These are phyloP conservation scores for Epicoccum nigrum DNA, from an alignment of 2,329 filamentous ascomycete species.

Conservation along the genomic window DNA sequence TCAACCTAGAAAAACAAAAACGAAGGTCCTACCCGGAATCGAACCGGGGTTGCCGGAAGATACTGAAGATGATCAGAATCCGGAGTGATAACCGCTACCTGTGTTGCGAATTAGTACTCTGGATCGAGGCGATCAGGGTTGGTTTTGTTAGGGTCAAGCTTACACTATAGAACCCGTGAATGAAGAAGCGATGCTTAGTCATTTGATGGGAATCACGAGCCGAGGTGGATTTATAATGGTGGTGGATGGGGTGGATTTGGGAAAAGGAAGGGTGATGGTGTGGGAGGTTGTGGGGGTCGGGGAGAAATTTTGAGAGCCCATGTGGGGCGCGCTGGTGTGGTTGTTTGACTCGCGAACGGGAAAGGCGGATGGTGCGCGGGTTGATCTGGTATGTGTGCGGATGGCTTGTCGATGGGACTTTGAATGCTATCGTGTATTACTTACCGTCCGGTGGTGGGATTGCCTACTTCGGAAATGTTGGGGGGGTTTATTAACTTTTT, in stretches of 20 bases:
- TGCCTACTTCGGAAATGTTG: too few relatives aligned
- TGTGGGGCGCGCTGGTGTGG: background rate
- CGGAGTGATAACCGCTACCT: slow-evolving; percentile 16
- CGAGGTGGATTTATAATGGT: background rate
- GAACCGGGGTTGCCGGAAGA: slow-evolving; percentile 15
- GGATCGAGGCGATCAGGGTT: slow-evolving; percentile 7
- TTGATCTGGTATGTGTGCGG: too few relatives aligned
- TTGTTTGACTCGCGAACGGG: too few relatives aligned
- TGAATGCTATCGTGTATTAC: too few relatives aligned
- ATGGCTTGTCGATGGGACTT: too few relatives aligned
- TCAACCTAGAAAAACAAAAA: background rate
- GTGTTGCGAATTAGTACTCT: background rate
- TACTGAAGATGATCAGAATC: slow-evolving; percentile 8
- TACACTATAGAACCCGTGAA: slow-evolving; percentile 8
- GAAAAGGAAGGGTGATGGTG: background rate
- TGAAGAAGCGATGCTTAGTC: slow-evolving; percentile 1
- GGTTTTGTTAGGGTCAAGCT: background rate
- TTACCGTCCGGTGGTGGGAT: too few relatives aligned
- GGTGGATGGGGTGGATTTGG: background rate
- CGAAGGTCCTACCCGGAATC: slow-evolving; percentile 13
- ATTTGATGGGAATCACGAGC: background rate
- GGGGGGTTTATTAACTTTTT: too few relatives aligned
- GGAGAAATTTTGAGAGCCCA: background rate
- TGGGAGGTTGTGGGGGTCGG: background rate
- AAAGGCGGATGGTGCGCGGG: too few relatives aligned